Evolutionary conservation across 2,329 filamentous ascomycete species (phyloP).

Genomic region (Colletotrichum brevisporum): DNA sequence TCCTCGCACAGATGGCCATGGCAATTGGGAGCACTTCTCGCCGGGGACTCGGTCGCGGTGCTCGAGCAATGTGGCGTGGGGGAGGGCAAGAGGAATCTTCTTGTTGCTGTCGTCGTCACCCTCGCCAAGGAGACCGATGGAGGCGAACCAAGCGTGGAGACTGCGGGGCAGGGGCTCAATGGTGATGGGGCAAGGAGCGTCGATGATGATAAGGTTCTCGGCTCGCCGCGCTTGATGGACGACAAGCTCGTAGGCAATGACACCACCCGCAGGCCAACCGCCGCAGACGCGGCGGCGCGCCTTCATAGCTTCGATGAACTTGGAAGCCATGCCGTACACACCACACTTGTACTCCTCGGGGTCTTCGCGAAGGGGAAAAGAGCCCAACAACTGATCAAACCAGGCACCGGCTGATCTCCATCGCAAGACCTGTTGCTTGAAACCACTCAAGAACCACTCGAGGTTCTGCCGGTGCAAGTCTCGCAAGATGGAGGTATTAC

Average conservation of each 20-base stretch:
- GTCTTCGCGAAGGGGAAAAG: constrained; percentile 74
- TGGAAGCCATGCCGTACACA: constrained; percentile 67
- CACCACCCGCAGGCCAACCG: constrained; percentile 86
- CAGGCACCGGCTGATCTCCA: too few relatives aligned
- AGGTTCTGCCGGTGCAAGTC: too few relatives aligned
- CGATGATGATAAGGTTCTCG: constrained; percentile 74
- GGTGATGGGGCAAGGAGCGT: constrained; percentile 75
- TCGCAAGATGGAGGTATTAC: too few relatives aligned
- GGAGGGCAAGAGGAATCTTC: constrained; percentile 79
- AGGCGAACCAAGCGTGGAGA: constrained; percentile 80
- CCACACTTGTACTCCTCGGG: constrained; percentile 70
- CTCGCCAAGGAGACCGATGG: constrained; percentile 78
- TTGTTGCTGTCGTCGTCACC: constrained; percentile 60
- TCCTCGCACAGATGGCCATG: constrained; percentile 79
- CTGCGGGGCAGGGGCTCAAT: constrained; percentile 75
- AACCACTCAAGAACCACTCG: too few relatives aligned
- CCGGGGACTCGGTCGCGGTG: too few relatives aligned
- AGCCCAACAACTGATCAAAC: too few relatives aligned
- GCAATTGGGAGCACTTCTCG: constrained; percentile 72
- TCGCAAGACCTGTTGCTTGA: too few relatives aligned
- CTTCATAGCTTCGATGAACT: constrained; percentile 71
- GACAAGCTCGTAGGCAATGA: constrained; percentile 78
- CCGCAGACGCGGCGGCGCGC: too few relatives aligned
- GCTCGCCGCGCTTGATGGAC: constrained; percentile 69
- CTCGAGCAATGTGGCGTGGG: too few relatives aligned